Evolutionary conservation across 225 moss, liverwort and hornwort genomes (phyloP), one percentile per base, ranked within the genome.

Genomic region (Pseudisothecium myosuroides): DNA sequence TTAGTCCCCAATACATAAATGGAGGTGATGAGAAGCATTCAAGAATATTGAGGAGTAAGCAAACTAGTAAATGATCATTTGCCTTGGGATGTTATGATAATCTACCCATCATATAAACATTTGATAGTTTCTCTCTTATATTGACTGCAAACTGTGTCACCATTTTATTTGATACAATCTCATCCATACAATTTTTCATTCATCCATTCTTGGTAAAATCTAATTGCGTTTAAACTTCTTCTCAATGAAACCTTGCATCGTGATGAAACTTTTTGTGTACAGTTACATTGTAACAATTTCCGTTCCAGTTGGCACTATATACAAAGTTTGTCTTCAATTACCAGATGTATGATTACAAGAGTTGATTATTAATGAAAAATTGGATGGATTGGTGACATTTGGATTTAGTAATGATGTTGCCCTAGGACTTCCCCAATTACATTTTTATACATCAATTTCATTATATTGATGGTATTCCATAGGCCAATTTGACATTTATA

Each of bases 381-480:
- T 36, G 10, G 20, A 37, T 66, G 20, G 19, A 66, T 20, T 36
- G 6, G 37, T 67, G 21, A 6, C 20, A 19, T 36, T 36, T 66
- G 3, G 19, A 36, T 3, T 66, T 66, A 66, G 66, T 66, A 5
- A 36, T 66, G 11, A 67, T 20, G 3, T 67, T 21, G 37, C 3
- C 5, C 0, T 7, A 37, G 3, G 67, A 37, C 0, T 4, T 37
- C 1, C 0, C 67, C 21, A 37, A 67, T 4, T 67, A 21, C 12
- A 37, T 65, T 36, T 36, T 65, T 5, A 2, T 36, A 65, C 9
- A 34, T 36, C 6, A 18, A 65, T 65, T 34, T 19, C 5, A 65
- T 19, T 65, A 34, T 34, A 65, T 10, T 34, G 10, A 65, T 65
- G 34, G 6, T 5, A 34, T 68, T 68, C 22, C 2, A 22, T 12